Conservation (phyloP, 805 yeast species). For the Cyberlindnera suaveolens region DNA sequence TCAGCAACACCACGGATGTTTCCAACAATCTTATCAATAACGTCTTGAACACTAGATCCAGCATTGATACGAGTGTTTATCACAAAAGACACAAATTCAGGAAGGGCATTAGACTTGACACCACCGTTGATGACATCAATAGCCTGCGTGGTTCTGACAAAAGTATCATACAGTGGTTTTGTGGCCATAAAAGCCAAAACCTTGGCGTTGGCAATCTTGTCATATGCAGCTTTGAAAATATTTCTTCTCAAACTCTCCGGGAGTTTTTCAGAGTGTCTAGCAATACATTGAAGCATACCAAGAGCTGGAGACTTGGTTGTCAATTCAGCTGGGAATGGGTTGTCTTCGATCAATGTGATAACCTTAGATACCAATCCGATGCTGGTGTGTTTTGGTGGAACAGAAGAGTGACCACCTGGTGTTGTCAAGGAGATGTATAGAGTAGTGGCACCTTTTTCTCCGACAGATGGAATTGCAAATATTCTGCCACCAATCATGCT, state of each 20-base stretch:
- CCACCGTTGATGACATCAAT: constrained; percentile 52
- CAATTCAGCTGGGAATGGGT: constrained; percentile 43
- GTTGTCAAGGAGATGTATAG: constrained; percentile 42
- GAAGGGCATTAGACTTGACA: constrained; percentile 69
- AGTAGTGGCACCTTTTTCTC: constrained; percentile 35
- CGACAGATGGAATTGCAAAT: constrained; percentile 41
- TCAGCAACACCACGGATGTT: constrained; percentile 15
- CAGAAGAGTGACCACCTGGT: constrained; percentile 72
- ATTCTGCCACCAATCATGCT: constrained; percentile 32
- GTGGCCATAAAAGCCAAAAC: constrained; percentile 25
- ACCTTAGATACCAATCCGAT: constrained; percentile 62
- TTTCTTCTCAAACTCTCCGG: constrained; percentile 23
- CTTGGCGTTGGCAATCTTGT: constrained; percentile 29
- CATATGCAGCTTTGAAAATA: constrained; percentile 31
- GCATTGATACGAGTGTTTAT: constrained; percentile 62
- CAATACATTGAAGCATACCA: constrained; percentile 52
- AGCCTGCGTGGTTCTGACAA: constrained; percentile 21
- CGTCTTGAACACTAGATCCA: constrained; percentile 40
- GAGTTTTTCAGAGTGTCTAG: constrained; percentile 33
- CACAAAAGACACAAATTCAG: constrained; percentile 44
- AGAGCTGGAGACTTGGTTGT: constrained; percentile 49
- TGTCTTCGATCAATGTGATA: constrained; percentile 44
- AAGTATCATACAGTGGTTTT: constrained; percentile 7
- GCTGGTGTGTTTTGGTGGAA: constrained; percentile 68
- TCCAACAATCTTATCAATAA: constrained; percentile 24